Conservation (phyloP, 768 basidiomycete genomes). For the Boletus rubescentipes region DNA sequence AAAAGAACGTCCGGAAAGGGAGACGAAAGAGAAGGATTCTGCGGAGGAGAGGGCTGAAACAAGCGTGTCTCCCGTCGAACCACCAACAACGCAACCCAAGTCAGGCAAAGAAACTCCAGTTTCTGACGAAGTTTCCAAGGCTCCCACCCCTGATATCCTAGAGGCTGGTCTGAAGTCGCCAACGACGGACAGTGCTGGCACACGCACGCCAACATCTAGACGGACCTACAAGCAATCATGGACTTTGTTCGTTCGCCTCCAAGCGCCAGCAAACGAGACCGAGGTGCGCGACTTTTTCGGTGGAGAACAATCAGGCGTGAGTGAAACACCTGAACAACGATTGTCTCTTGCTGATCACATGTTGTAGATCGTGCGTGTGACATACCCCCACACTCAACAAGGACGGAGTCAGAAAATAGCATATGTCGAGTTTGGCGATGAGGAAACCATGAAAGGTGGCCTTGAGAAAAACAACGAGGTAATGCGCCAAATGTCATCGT, state of each 20-base stretch:
- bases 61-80: constrained; percentile 26
- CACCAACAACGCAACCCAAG: constrained; percentile 24
- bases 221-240: constrained; percentile 70
- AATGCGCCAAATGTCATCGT: constrained; percentile 15
- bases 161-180: constrained; percentile 51
- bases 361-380: constrained; percentile 64
- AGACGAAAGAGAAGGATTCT: constrained; percentile 38
- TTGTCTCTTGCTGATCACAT: neutral
- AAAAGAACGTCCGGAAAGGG: constrained; percentile 49
- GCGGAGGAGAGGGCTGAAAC: constrained; percentile 36
- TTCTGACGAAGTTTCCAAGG: constrained; percentile 25
- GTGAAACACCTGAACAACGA: constrained; percentile 24
- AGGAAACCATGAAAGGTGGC: constrained; percentile 79
- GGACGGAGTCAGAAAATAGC: constrained; percentile 61
- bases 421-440: constrained; percentile 89
- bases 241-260: constrained; percentile 81
- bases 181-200: constrained; percentile 56
- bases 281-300: constrained; percentile 79
- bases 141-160: constrained; percentile 26
- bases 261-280: constrained; percentile 50
- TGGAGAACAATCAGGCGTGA: constrained; percentile 64
- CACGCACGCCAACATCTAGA: constrained; percentile 68
- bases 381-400: constrained; percentile 48
- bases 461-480: constrained; percentile 76
- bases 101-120: constrained; percentile 42